Conservation (phyloP, 2,329 filamentous ascomycete species). For the Beauveria asiatica region DNA sequence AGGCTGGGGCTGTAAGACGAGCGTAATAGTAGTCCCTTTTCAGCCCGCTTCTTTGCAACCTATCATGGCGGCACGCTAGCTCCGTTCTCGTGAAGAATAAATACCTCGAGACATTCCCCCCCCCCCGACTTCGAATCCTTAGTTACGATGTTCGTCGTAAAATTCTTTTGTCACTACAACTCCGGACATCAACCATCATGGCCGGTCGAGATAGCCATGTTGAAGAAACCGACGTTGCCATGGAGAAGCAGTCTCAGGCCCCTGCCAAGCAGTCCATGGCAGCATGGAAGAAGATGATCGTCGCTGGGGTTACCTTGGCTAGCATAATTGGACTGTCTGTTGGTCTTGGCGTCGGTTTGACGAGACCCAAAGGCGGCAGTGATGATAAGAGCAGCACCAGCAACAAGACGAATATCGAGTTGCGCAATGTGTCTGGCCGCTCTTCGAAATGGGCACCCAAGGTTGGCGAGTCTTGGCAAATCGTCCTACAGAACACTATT, state of each 20-base stretch:
- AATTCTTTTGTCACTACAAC: background rate
- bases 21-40: background rate
- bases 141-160: background rate
- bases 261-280: constrained; percentile 15
- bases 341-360: constrained; percentile 48
- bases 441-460: constrained; percentile 41
- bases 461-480: constrained; percentile 51
- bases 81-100: background rate
- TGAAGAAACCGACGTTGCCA: background rate
- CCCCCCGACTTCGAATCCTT: background rate
- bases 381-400: constrained; percentile 8
- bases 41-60: background rate
- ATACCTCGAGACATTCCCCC: background rate
- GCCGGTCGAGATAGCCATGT: background rate
- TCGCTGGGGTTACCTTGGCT: constrained; percentile 18
- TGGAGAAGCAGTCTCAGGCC: background rate
- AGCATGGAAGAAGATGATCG: constrained; percentile 24
- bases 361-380: constrained; percentile 21
- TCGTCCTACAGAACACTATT: constrained; percentile 41
- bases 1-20: background rate
- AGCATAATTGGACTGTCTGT: constrained; percentile 38
- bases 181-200: background rate
- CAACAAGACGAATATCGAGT: constrained; percentile 15
- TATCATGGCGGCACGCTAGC: background rate
- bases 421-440: constrained; percentile 15